phyloP scores from a whole-genome alignment of 345 rosid species.

The Linum usitatissimum region DNA sequence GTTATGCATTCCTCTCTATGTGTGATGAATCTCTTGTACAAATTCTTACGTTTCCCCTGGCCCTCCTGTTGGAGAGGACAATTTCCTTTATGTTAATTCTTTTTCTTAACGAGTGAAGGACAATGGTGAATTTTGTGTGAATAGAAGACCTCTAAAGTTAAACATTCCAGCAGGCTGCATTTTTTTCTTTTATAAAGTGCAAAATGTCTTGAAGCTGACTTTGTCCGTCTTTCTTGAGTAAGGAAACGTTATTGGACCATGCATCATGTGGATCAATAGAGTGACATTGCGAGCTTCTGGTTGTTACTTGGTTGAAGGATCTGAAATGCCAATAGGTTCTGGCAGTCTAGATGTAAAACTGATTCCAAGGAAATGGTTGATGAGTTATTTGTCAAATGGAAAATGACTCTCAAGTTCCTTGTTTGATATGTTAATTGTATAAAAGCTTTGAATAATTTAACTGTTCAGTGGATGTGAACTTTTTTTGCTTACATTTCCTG shows the following conservation, averaged over 20 bases:
- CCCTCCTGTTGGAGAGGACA: background rate
- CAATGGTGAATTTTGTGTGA: background rate
- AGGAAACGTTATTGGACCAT: background rate
- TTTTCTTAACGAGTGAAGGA: background rate
- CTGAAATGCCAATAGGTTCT: background rate
- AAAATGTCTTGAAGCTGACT: background rate
- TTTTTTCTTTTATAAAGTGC: background rate
- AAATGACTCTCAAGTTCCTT: background rate
- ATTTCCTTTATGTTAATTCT: background rate
- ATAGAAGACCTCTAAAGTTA: background rate
- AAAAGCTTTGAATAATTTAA: too few relatives aligned
- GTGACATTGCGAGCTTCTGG: background rate
- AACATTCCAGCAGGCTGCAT: background rate
- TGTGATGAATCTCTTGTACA: background rate
- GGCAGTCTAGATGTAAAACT: background rate
- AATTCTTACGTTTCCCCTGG: background rate
- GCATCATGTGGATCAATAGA: background rate
- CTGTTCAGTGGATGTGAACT: background rate
- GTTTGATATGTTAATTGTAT: background rate
- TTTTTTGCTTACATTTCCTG: background rate
- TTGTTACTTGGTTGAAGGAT: background rate
- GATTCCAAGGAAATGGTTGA: background rate
- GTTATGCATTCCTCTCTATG: background rate
- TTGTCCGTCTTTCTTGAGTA: background rate
- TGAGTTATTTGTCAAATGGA: background rate